Conservation (phyloP, 345 rosid genomes). For the Pseudoturritis turrita region DNA sequence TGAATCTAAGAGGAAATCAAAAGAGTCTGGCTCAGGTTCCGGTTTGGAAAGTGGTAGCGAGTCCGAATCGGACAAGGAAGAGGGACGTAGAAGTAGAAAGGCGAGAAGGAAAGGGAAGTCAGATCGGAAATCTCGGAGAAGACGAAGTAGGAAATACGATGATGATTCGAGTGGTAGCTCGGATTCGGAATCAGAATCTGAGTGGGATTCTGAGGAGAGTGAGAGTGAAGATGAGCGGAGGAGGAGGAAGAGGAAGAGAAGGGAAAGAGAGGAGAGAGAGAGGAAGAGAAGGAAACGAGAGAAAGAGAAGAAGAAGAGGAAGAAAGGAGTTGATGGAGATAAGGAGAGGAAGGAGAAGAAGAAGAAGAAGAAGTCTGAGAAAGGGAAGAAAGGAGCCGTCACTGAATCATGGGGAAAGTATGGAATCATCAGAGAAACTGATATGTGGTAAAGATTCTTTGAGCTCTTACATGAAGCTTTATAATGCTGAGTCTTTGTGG, state of each 20-base stretch:
- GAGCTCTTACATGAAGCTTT: too few relatives aligned
- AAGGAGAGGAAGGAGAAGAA: constrained; percentile 33
- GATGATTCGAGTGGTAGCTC: constrained; percentile 30
- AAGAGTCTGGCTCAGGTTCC: constrained; percentile 19
- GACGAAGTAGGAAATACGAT: constrained; percentile 27
- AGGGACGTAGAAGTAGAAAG: constrained; percentile 31
- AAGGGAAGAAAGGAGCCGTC: constrained; percentile 74
- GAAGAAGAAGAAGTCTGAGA: constrained; percentile 46
- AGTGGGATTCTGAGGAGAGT: constrained; percentile 43
- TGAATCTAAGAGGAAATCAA: constrained; percentile 23
- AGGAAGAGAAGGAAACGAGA: constrained; percentile 20
- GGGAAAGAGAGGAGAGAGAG: constrained; percentile 26
- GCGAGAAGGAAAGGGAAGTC: constrained; percentile 32
- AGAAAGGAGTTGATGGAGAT: constrained; percentile 20
- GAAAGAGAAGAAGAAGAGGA: constrained; percentile 26
- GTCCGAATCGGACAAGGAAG: constrained; percentile 36
- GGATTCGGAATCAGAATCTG: constrained; percentile 37
- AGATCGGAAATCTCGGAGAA: constrained; percentile 34
- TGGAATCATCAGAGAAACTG: constrained; percentile 90
- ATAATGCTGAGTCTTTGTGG: neutral
- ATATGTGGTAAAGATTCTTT: constrained; percentile 68
- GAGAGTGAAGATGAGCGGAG: constrained; percentile 34
- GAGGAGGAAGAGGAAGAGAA: constrained; percentile 41
- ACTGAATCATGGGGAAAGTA: constrained; percentile 93
- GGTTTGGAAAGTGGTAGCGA: constrained; percentile 26